A percentile compares a stretch with the other conserved stretches of the same genome.
Evolutionary conservation across 1,139 yeast genomes (phyloP).

Genomic region (Eremothecium gossypii): DNA sequence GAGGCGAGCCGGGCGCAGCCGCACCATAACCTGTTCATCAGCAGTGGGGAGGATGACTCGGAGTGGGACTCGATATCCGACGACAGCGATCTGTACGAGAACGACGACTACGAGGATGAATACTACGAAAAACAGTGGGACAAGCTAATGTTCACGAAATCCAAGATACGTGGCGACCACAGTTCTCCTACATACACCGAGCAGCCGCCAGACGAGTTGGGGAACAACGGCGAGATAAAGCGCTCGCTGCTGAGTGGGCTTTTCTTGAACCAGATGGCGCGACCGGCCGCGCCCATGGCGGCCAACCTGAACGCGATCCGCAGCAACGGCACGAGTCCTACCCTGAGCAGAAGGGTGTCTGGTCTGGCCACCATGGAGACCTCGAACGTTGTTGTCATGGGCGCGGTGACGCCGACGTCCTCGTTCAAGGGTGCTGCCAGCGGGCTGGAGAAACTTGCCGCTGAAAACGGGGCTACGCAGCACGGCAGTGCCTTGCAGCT

Average conservation of each 20-base stretch:
- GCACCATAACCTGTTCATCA: conserved; percentile 18
- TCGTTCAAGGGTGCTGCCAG: conserved; percentile 6
- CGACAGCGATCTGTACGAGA: conserved; percentile 18
- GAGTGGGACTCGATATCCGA: conserved; percentile 27
- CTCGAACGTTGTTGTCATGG: conserved; percentile 22
- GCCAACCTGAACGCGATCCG: conserved; percentile 4
- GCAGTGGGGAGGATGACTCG: conserved; percentile 29
- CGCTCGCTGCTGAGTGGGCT: conserved; percentile 5
- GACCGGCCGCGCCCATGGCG: not conserved
- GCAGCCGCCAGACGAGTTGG: conserved; percentile 57
- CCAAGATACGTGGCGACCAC: conserved; percentile 6
- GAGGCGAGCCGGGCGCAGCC: not conserved
- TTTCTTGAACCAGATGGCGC: not conserved
- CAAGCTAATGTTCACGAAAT: conserved; percentile 22
- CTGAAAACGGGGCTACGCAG: not conserved
- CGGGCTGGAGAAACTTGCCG: conserved; percentile 1
- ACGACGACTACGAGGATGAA: conserved; percentile 25
- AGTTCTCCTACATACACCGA: conserved; percentile 34
- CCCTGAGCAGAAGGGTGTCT: not conserved
- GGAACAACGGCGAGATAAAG: not conserved
- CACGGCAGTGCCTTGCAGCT: not conserved
- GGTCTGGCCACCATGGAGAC: conserved; percentile 17
- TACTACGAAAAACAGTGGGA: conserved; percentile 29
- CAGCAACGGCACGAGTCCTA: conserved; percentile 16
- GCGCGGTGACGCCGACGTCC: conserved; percentile 23